phyloP scores from a whole-genome alignment of 192 early-diverging fungal species.

The Backusella australiensis region DNA sequence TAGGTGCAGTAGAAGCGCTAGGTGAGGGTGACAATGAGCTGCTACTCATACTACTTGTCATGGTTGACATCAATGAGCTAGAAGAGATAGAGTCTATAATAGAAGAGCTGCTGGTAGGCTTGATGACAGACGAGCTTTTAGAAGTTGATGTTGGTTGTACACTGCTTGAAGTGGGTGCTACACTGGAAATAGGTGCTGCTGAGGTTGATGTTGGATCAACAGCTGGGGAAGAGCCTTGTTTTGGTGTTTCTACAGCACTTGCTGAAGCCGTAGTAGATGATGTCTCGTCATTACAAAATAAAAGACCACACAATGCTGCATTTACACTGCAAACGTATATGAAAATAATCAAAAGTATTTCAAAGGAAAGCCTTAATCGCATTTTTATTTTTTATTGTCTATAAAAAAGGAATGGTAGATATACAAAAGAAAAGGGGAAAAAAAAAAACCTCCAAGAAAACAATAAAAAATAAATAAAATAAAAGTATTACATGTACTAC shows the following conservation, averaged over 20 bases:
- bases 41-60: background rate
- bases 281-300: background rate
- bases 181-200: background rate
- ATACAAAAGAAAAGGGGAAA: background rate
- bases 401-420: constrained; percentile 3
- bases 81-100: background rate
- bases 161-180: background rate
- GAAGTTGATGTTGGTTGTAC: constrained; percentile 1
- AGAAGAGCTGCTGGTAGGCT: background rate
- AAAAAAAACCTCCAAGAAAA: background rate
- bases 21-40: background rate
- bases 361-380: background rate
- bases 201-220: background rate
- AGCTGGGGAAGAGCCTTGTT: background rate
- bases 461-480: background rate
- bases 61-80: background rate
- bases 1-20: background rate
- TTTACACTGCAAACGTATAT: background rate
- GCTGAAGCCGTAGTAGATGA: background rate
- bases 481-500: constrained; percentile 2
- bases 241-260: background rate
- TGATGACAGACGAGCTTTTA: background rate
- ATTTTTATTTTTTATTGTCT: background rate
- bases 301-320: background rate
- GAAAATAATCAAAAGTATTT: background rate